Evolutionary conservation across 176 grass and related monocot species (phyloP), one percentile per base, ranked within the genome.

Genomic region (Zea mays): DNA sequence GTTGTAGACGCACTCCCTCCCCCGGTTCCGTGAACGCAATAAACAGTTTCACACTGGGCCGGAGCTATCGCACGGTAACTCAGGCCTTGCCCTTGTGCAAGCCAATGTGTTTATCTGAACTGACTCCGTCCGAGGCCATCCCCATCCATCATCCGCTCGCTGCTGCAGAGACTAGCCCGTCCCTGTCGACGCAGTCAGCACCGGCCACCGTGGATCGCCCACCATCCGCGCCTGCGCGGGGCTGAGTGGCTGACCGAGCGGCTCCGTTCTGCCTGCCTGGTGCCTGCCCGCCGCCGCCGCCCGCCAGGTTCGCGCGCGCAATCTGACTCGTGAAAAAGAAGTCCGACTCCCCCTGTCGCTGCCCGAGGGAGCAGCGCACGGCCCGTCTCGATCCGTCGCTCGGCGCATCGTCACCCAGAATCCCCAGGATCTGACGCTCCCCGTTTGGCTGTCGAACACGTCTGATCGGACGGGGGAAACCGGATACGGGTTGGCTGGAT

Each of bases 351-450:
- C 27, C 38, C 39, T 57, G 57, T 82, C 85, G 79, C 73, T 10
- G 20, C 66, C 40, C 21, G 5, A 50, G 68, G 49, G 84, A 72
- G 85, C 44, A 63, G 40, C 5, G 73, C 39, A 51, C 56, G 63
- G 48, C 7, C 27, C 48, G 21, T 21, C 21, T 47, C 43, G 72
- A 81, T 44, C 4, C 55, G 44, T 65, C 51, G 43, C 72, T 59
- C 5, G 42, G 6, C 43, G 3, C 14, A 4, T 35, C 64, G 16
- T 43, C 66, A 50, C 42, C 38, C n/a, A 41, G 76, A 9, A 74
- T 41, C 60, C 38, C 43, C 41, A 17, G 10, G 8, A 44, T 10
- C 64, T n/a, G 37, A 54, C 51, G 15, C 51, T 55, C 33, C n/a
- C 10, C 35, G 5, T 41, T 21, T 2, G 47, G 48, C 13, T 7